These are phyloP conservation scores for Mycena polygramma DNA, from an alignment of 768 basidiomycete genomes.

Conservation along the genomic window DNA sequence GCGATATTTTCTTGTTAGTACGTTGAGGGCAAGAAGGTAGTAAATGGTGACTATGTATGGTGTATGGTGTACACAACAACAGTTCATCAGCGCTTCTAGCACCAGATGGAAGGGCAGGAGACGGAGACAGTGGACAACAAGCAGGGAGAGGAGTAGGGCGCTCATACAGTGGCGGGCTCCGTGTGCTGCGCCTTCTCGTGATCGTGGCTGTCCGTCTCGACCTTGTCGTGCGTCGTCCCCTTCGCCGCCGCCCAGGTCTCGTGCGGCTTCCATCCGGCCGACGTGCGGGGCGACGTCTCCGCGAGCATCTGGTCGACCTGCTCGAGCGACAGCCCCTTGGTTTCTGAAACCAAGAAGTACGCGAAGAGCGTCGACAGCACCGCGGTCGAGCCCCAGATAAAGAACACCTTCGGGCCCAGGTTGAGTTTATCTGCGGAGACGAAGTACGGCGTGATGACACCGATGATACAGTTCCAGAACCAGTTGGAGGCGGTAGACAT, in stretches of 20 bases:
- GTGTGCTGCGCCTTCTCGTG: not conserved
- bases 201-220: not conserved
- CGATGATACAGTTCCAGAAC: constrained; percentile 25
- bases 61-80: not conserved
- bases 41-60: no score
- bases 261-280: constrained; percentile 43
- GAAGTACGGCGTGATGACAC: constrained; percentile 22
- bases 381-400: constrained; percentile 19
- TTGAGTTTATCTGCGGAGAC: constrained; percentile 9
- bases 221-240: constrained; percentile 20
- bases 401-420: constrained; percentile 20
- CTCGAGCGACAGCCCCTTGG: constrained; percentile 5
- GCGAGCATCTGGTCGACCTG: constrained; percentile 66
- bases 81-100: not conserved
- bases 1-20: constrained; percentile 1
- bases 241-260: constrained; percentile 42
- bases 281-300: constrained; percentile 60
- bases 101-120: not conserved
- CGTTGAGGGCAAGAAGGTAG: not conserved
- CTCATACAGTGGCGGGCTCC: not conserved
- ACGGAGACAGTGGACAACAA: not conserved
- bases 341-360: constrained; percentile 12
- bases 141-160: not conserved
- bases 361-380: constrained; percentile 7
- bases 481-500: constrained; percentile 13